Conservation (phyloP, 306 rosid species). For the Cucumis cinereus region DNA sequence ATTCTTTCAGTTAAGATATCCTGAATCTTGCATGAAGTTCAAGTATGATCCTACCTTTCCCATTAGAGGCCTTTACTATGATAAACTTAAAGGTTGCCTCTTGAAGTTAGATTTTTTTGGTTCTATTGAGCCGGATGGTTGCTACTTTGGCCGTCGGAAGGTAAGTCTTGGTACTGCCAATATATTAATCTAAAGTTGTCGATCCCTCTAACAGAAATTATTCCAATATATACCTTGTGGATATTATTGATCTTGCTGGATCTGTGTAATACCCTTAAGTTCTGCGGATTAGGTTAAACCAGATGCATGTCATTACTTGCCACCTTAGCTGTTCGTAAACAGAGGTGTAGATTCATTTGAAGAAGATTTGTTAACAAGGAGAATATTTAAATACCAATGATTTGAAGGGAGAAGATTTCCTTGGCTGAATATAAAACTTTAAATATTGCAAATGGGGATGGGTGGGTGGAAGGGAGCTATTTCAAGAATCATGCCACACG, state of each 20-base stretch:
- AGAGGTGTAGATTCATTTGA: neutral
- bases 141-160: slow-evolving; percentile 87
- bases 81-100: slow-evolving; percentile 76
- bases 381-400: neutral
- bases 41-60: slow-evolving; percentile 80
- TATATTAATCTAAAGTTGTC: neutral
- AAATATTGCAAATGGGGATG: neutral
- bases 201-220: neutral
- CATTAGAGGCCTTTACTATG: slow-evolving; percentile 84
- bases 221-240: neutral
- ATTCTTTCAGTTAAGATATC: slow-evolving; percentile 70
- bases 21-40: slow-evolving; percentile 59
- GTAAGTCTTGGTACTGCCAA: slow-evolving; percentile 17
- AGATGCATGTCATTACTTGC: neutral
- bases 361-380: neutral
- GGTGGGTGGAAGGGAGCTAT: neutral
- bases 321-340: neutral
- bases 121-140: slow-evolving; percentile 74
- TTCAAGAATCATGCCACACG: neutral
- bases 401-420: neutral
- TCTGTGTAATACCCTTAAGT: neutral
- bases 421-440: neutral
- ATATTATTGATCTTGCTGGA: neutral
- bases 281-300: neutral
- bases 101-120: slow-evolving; percentile 90